Percentiles rank a stretch among this genome's conserved stretches.
phyloP scores from a whole-genome alignment of 495 filamentous ascomycete species.

The Thozetella sp. region DNA sequence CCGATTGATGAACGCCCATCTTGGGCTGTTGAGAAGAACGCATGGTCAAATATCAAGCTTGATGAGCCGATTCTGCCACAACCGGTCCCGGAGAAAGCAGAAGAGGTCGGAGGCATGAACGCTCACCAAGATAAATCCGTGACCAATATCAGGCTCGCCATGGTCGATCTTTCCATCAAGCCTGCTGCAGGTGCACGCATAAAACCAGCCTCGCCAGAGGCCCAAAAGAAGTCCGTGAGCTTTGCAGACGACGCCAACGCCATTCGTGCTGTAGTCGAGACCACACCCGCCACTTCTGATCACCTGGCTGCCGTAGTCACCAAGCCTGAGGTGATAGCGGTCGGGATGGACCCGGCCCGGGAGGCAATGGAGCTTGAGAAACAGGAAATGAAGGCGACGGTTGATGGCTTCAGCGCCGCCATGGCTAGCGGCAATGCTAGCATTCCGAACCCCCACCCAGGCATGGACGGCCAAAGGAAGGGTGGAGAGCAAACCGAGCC shows the following conservation, averaged over 20 bases:
- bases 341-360: background rate
- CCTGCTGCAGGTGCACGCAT: background rate
- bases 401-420: background rate
- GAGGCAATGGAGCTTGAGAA: background rate
- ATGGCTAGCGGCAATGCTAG: background rate
- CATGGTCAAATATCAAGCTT: background rate
- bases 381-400: background rate
- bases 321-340: background rate
- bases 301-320: background rate
- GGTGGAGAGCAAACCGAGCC: too few species aligned
- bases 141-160: background rate
- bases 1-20: background rate
- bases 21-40: constrained; percentile 7
- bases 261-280: background rate
- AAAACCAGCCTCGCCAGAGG: background rate
- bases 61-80: constrained; percentile 7
- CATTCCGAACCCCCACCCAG: background rate
- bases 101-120: background rate
- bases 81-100: too few species aligned
- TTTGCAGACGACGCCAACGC: background rate
- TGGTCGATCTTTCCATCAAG: background rate
- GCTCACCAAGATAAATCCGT: background rate
- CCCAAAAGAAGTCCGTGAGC: background rate
- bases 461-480: background rate
- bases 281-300: background rate